Evolutionary conservation across 106 monocot species (phyloP).

Genomic region (Allium fistulosum): DNA sequence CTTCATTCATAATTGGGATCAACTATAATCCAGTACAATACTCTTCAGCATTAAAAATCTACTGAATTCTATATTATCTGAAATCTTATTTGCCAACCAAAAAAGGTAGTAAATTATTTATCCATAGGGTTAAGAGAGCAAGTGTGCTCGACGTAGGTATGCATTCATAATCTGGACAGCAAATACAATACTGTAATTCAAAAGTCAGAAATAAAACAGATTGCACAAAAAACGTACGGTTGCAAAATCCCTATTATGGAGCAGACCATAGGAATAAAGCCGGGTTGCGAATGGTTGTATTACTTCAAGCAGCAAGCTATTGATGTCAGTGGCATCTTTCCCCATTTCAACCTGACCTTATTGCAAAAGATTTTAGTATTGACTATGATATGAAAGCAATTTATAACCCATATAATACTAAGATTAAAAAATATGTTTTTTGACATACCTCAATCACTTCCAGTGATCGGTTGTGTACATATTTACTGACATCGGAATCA

Average conservation of each 20-base stretch:
- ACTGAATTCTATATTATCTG: too few species aligned
- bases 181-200: neutral
- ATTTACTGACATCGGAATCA: conserved; percentile 73
- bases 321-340: conserved; percentile 49
- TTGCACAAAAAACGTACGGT: conserved; percentile 43
- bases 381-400: neutral
- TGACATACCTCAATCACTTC: conserved; percentile 70
- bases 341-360: conserved; percentile 62
- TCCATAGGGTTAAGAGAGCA: too few species aligned
- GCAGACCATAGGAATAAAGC: conserved; percentile 39
- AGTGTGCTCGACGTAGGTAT: too few species aligned
- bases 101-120: too few species aligned
- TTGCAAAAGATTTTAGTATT: conserved; percentile 5
- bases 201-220: neutral
- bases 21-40: too few species aligned
- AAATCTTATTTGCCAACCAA: too few species aligned
- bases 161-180: too few species aligned
- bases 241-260: conserved; percentile 49
- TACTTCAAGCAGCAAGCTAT: conserved; percentile 59
- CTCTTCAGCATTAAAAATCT: too few species aligned
- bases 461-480: conserved; percentile 63
- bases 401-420: neutral
- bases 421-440: neutral
- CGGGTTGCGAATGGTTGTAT: conserved; percentile 48
- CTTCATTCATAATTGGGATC: too few species aligned